These are phyloP conservation scores for Stentor coeruleus DNA, from an alignment of 73 alveolate genomes.

Conservation along the genomic window DNA sequence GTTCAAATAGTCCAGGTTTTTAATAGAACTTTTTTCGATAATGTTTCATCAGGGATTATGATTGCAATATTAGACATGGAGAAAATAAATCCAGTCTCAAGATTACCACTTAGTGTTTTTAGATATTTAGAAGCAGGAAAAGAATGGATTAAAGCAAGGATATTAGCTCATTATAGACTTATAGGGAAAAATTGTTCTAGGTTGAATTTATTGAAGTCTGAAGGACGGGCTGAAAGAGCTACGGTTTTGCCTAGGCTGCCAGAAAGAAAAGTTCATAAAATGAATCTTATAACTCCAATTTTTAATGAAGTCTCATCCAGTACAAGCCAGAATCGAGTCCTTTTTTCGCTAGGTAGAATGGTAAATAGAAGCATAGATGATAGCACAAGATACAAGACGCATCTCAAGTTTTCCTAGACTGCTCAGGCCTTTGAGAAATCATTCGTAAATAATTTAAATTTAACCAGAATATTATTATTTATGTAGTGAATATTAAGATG, in stretches of 20 bases:
- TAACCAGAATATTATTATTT: too few relatives aligned
- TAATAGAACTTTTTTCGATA: conserved; percentile 13
- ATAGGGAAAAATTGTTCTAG: background rate
- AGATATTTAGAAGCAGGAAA: conserved; percentile 23
- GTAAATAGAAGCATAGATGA: background rate
- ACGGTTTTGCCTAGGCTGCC: conserved; percentile 10
- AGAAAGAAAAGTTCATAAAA: conserved; percentile 4
- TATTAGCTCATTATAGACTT: conserved; percentile 1
- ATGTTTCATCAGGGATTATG: conserved; percentile 17
- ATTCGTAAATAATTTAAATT: too few relatives aligned
- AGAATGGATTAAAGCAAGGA: background rate
- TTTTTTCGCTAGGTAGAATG: background rate
- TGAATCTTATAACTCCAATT: conserved; percentile 1
- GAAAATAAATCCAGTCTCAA: conserved; percentile 28
- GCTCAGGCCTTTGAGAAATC: too few relatives aligned
- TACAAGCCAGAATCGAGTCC: background rate
- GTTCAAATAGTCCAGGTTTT: background rate
- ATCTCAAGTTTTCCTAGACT: too few relatives aligned
- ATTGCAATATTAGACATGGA: conserved; percentile 17
- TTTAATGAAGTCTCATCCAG: background rate
- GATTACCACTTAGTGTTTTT: conserved; percentile 24
- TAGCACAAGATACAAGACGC: too few relatives aligned
- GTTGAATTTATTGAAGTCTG: background rate
- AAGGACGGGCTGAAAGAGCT: background rate
- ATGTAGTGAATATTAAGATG: too few relatives aligned